Base-by-base conservation (phyloP, 805 yeast genomes). In the Kazachstania psychrophila region DNA sequence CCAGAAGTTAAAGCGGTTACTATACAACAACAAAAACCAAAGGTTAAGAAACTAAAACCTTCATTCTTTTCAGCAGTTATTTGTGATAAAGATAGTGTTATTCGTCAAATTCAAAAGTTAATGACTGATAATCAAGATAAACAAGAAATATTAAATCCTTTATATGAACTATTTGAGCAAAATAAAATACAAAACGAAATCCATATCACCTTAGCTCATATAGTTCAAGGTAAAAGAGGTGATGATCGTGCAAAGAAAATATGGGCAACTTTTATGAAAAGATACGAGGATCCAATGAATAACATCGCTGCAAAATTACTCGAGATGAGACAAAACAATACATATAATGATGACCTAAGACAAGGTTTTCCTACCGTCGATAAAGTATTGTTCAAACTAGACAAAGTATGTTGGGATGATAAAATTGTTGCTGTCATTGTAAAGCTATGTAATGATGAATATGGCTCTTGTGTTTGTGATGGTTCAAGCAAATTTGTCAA, bases 161-260 rank as follows among this genome's bases (percentile, higher is more conserved):
- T 28, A 2, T 26, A 28, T 2, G 22, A 30, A 6, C 14, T 38
- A n/a, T 17, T 43, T 9, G 24, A 38, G 17, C 27, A 38, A 0
- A 50, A 56, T 1, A 57, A 76, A 23, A 54, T 79, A 1, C 84
- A 76, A 44, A 34, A 51, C 0, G 65, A 65, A 20, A 77, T 82
- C 45, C 94, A 84, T 51, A 70, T 83, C 3, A 85, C 94, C 0
- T 51, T 82, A 30, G 65, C 73, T 4, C 94, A 82, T 50, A 43
- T 54, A 0, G 37, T 42, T 17, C 62, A 57, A 29, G 49, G 55
- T 3, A 61, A 59, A 23, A 54, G 37, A 31, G 62, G 64, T 2
- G 37, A 49, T n/a, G 43, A 38, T 1, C 27, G 33, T 9, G 55
- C 47, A 13, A 56, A 48, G 35, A 33, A 37, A 10, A 35, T 59